Evolutionary conservation across 495 filamentous ascomycete genomes (phyloP), one percentile per base, ranked within the genome.

Genomic region (Cryomyces antarcticus): DNA sequence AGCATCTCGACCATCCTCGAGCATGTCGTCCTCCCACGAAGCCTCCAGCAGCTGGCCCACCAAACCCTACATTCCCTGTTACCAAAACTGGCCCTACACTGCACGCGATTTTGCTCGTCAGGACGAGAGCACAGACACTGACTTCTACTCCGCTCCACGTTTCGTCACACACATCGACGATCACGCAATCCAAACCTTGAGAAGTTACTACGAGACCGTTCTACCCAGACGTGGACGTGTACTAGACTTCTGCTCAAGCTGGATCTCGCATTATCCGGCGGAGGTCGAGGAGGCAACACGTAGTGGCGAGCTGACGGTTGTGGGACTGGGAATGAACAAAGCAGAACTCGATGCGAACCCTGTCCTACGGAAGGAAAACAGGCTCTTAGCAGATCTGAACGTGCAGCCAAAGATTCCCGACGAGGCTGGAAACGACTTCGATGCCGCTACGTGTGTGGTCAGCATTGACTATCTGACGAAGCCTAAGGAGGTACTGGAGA

Each of bases 81-180:
- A 57, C 44, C 35, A n/a, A 3, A 30, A 49, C 28, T 60, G 57
- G 44, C 56, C 61, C 24, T 61, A 64, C 51, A 50, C 37, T 5
- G 37, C 58, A 4, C 6, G 44, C 17, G 58, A 61, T 46, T 60
- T 67, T 41, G 38, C 37, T 7, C 51, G 58, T 27, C 43, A 53
- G 37, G 65, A 69, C 43, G 44, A 56, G 7, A 51, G 52, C 12
- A 6, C 50, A 2, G 65, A 67, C 42, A 30, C 46, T 0, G 30
- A 42, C 27, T 69, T 65, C 60, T 69, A 67, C 52, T 45, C 54
- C 38, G 28, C 53, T 0, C 62, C 62, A 5, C 58, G 61, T 28
- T 62, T 64, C 51, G 64, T 69, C 5, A 64, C 62, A 7, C 65
- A 69, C 41, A 67, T 68, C 51, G 64, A 67, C 41, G 60, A 65